Base-by-base conservation (phyloP, 2,329 filamentous ascomycete genomes). In the Macrophomina pseudophaseolina region DNA sequence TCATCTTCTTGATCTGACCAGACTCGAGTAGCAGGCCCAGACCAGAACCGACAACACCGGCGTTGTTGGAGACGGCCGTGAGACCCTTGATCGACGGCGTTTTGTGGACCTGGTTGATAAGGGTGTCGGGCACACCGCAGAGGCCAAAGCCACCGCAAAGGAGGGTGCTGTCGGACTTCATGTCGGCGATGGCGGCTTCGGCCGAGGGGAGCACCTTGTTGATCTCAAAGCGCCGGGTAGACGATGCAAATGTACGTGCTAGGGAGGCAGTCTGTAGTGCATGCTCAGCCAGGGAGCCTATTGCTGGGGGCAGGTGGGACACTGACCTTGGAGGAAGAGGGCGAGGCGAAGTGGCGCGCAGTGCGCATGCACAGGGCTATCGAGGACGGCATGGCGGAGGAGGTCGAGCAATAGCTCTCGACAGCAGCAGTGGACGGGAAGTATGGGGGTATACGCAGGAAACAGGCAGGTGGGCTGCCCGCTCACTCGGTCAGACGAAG, bases 41-140 rank as follows among this genome's bases (percentile, higher is more conserved):
- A 1, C 91, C 91, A 4, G 88, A 87, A 33, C 88, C 87, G 46
- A 90, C 87, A 35, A 88, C 84, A 32, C 91, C 91, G 7, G 91
- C 91, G 74, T 94, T 94, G 75, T 94, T 94, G 60, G 91, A 93
- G 1, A 94, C 89, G 23, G 90, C 91, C 0, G 90, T 93, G 35
- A 94, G 82, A 1, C 87, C 80, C 54, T 80, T 82, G 52, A 85
- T 75, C 53, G 78, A 75, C 32, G 70, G 68, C 23, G 76, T 74
- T 44, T 78, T 75, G 66, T 76, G 75, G 4, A 79, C 70, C 32
- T 76, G 75, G 56, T 79, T 78, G 70, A 79, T 79, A 35, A 79
- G 74, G 9, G 77, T 78, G 63, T 78, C 78, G 3, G 77, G 76
- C 7, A 79, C 77, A 28, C 77, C 77, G 2, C 73, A 77, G 68